phyloP scores from a whole-genome alignment of 1,284 basidiomycete species.

The Sanguinoderma infundibulare region DNA sequence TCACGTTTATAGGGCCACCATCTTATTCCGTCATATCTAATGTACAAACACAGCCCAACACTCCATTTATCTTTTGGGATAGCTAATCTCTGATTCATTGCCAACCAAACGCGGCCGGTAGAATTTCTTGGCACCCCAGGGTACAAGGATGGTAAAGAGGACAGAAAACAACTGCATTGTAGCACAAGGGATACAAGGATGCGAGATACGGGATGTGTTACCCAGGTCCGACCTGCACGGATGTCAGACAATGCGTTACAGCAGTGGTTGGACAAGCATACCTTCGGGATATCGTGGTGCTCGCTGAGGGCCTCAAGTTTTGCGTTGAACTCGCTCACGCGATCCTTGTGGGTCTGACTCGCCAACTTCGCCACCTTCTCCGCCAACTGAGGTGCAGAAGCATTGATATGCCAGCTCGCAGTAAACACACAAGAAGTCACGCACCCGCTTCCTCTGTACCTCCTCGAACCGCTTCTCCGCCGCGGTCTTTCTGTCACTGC shows the following conservation, averaged over 20 bases:
- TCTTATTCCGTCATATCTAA: slow-evolving; percentile 36
- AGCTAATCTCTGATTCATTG: slow-evolving; percentile 4
- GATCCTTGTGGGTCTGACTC: slow-evolving; percentile 91
- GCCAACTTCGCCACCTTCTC: slow-evolving; percentile 84
- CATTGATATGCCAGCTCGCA: neutral
- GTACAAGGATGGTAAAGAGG: slow-evolving; percentile 3
- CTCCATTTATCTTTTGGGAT: slow-evolving; percentile 25
- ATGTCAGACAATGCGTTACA: neutral
- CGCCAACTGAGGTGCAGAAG: slow-evolving; percentile 59
- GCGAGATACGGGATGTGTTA: slow-evolving; percentile 45
- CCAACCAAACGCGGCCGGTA: slow-evolving; percentile 3
- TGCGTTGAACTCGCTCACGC: slow-evolving; percentile 89
- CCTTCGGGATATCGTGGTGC: slow-evolving; percentile 94
- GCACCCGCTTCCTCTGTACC: slow-evolving; percentile 79
- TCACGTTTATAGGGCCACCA: slow-evolving; percentile 36
- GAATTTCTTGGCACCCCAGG: neutral
- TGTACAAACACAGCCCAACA: slow-evolving; percentile 41
- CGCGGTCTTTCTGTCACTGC: slow-evolving; percentile 74
- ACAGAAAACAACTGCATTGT: neutral
- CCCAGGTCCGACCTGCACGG: slow-evolving; percentile 72
- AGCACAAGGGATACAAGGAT: slow-evolving; percentile 12
- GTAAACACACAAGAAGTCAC: slow-evolving; percentile 36
- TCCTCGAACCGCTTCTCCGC: slow-evolving; percentile 92
- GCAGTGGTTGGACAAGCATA: slow-evolving; percentile 36
- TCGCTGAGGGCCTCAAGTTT: slow-evolving; percentile 90